phyloP scores from a whole-genome alignment of 768 basidiomycete species.

The Lentinula detonsa region DNA sequence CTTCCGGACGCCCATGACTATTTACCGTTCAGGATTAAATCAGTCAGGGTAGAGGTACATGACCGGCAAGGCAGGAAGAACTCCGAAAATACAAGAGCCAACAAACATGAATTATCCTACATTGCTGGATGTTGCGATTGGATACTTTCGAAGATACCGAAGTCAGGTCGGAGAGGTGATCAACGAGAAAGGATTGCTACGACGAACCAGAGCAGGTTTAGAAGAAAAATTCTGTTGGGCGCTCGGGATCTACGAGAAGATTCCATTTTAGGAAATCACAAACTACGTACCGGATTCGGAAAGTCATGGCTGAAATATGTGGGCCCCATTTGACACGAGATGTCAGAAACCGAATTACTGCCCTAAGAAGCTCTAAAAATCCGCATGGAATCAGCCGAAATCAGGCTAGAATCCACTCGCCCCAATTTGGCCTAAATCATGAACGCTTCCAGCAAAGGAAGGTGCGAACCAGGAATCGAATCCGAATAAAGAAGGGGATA shows the following conservation, averaged over 20 bases:
- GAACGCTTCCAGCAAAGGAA: neutral
- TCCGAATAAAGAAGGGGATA: neutral
- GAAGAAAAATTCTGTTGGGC: neutral
- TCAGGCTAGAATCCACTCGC: neutral
- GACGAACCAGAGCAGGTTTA: neutral
- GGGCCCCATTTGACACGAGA: neutral
- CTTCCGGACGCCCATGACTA: neutral
- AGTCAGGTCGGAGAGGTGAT: too few relatives aligned
- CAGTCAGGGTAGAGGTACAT: neutral
- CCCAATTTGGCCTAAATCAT: neutral
- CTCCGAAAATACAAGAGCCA: neutral
- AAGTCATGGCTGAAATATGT: neutral
- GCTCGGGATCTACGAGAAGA: neutral
- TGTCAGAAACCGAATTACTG: neutral
- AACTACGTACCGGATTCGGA: neutral
- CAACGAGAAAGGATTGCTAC: neutral
- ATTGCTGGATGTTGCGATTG: too few relatives aligned
- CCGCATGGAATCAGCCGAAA: neutral
- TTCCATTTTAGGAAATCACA: neutral
- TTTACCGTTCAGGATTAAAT: neutral
- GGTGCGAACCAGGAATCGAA: neutral
- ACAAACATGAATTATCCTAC: neutral
- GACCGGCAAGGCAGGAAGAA: too few relatives aligned
- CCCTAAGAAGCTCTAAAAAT: neutral
- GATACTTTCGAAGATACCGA: too few relatives aligned